Evolutionary conservation across 2,329 filamentous ascomycete species (phyloP), one percentile per base, ranked within the genome.

Genomic region (Huntiella decipiens): DNA sequence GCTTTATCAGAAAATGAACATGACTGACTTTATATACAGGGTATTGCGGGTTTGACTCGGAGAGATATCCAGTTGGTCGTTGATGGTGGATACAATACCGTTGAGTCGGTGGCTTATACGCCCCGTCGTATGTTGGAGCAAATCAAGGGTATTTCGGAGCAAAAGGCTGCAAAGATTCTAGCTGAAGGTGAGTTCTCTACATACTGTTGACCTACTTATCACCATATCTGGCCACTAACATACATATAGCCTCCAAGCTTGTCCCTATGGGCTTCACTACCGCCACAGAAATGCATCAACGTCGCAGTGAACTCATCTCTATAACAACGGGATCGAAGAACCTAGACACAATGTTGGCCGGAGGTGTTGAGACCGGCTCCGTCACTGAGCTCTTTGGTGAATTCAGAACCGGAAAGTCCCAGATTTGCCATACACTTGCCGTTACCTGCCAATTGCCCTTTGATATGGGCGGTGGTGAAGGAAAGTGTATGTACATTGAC

Each of bases 181-280:
- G 77, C 75, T 11, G 91, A 96, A 69, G 87, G 87, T 88, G 61
- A 53, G 63, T 38, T 28, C 8, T 2, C 6, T 5, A 1, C 49
- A 51, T 38, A 55, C 43, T 50, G 49, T 54, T 38, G 53, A 46
- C 49, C 2, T 44, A 35, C 4, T 36, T 28, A 16, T 40, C 46
- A 10, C 39, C 6, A 38, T 17, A 28, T 16, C 31, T 8, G 4
- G 15, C 19, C 7, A 4, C 13, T 32, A 35, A 31, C 28, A n/a
- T 7, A 6, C 22, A 41, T 31, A 31, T 54, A 92, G 88, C 88
- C 22, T 87, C 86, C 1, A 98, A 95, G 62, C 73, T 96, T 44
- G 91, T 98, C 1, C 91, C 91, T 0, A 94, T 98, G 87, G 91
- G 91, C 37, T 98, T 98, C 60, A 98, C 92, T 1, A 98, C 91